These are phyloP conservation scores for Opeltia flavorubescens DNA, from an alignment of 495 filamentous ascomycete species.

Conservation along the genomic window DNA sequence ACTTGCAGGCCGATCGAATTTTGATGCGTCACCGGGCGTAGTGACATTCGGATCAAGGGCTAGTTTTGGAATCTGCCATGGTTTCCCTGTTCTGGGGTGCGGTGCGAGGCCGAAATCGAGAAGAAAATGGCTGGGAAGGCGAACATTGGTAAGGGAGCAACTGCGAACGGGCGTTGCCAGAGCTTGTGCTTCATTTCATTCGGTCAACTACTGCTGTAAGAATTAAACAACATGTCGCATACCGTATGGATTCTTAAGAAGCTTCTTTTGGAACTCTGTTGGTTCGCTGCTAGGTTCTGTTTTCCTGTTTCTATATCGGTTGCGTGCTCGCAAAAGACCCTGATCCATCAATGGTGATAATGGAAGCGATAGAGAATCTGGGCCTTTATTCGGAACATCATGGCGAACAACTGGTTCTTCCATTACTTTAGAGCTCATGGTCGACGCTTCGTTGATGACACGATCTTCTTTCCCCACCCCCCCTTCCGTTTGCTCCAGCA, in stretches of 20 bases:
- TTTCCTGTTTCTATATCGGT: constrained; percentile 21
- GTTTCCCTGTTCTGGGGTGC: constrained; percentile 38
- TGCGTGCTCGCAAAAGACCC: constrained; percentile 20
- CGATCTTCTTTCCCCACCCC: too few species aligned
- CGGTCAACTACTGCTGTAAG: constrained; percentile 17
- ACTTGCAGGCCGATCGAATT: background rate
- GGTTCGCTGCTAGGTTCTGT: constrained; percentile 12
- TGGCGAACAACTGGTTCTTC: background rate
- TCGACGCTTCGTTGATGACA: too few species aligned
- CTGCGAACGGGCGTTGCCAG: constrained; percentile 51
- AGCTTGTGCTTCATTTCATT: constrained; percentile 32
- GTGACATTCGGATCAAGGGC: background rate
- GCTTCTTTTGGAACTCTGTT: constrained; percentile 33
- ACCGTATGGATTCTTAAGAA: constrained; percentile 49
- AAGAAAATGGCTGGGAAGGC: constrained; percentile 50
- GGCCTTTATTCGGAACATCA: background rate
- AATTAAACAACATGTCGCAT: constrained; percentile 17
- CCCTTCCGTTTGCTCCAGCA: too few species aligned
- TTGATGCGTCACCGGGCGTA: background rate
- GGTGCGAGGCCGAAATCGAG: constrained; percentile 43
- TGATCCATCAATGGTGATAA: constrained; percentile 11
- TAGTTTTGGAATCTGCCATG: constrained; percentile 45
- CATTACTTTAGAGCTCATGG: too few species aligned
- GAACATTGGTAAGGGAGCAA: constrained; percentile 40
- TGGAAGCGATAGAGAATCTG: background rate